Evolutionary conservation across 805 yeast species (phyloP).

Genomic region (Sugiyamaella chiloensis): DNA sequence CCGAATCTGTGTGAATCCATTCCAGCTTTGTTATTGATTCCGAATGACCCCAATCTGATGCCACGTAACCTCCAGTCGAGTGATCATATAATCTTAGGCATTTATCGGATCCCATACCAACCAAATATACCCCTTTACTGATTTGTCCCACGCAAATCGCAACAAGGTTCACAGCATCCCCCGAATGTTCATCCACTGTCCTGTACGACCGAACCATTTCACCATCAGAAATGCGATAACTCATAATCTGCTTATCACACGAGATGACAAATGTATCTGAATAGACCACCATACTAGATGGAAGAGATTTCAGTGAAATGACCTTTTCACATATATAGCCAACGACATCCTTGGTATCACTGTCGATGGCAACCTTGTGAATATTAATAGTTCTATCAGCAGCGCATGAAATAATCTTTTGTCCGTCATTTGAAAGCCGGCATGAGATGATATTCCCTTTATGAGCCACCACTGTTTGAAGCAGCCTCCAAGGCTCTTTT

Average conservation of each 20-base stretch:
- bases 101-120: constrained; percentile 49
- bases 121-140: constrained; percentile 15
- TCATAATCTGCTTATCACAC: constrained; percentile 46
- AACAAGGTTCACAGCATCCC: constrained; percentile 17
- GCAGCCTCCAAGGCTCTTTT: constrained; percentile 44
- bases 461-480: constrained; percentile 59
- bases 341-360: constrained; percentile 19
- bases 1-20: constrained; percentile 16
- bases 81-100: constrained; percentile 51
- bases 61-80: constrained; percentile 44
- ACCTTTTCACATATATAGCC: constrained; percentile 42
- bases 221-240: constrained; percentile 37
- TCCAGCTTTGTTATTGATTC: constrained; percentile 47
- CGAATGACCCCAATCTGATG: constrained; percentile 60
- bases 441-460: constrained; percentile 50
- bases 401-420: constrained; percentile 50
- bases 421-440: constrained; percentile 28
- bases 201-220: constrained; percentile 42
- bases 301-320: constrained; percentile 48
- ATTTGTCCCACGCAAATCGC: constrained; percentile 16
- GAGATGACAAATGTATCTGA: constrained; percentile 43
- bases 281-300: constrained; percentile 21
- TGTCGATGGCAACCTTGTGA: constrained; percentile 38
- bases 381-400: constrained; percentile 59
- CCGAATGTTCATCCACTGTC: constrained; percentile 34